phyloP scores from a whole-genome alignment of 768 basidiomycete genomes.

The Suillus alpinus region DNA sequence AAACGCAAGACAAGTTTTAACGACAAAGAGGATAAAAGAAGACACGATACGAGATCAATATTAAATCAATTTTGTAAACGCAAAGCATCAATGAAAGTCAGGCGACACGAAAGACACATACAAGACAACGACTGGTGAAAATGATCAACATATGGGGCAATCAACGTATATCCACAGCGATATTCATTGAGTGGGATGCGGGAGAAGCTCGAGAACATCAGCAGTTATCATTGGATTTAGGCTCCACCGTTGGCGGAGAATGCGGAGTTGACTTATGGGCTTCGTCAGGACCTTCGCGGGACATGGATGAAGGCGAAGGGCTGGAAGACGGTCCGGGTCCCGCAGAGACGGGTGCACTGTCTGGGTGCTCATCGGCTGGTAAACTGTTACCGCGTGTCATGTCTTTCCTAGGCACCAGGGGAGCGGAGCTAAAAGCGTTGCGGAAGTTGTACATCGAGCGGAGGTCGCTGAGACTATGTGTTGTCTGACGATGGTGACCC shows the following conservation, averaged over 20 bases:
- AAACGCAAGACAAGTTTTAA: constrained; percentile 6
- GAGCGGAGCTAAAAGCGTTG: constrained; percentile 1
- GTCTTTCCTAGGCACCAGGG: neutral
- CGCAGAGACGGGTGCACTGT: neutral
- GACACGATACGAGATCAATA: constrained; percentile 16
- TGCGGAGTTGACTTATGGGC: neutral
- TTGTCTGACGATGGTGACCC: constrained; percentile 17
- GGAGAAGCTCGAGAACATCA: neutral
- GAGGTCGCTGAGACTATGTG: constrained; percentile 14
- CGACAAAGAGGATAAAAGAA: constrained; percentile 14
- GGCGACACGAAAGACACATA: neutral
- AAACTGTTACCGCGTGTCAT: neutral
- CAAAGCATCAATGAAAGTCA: constrained; percentile 1
- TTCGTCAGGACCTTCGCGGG: neutral
- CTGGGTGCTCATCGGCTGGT: neutral
- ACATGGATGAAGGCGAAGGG: constrained; percentile 1
- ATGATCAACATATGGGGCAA: constrained; percentile 3
- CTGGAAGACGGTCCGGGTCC: constrained; percentile 3
- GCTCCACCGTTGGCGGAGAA: neutral
- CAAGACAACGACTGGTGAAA: neutral
- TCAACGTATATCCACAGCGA: constrained; percentile 1
- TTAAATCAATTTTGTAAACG: constrained; percentile 6
- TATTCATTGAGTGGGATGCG: neutral
- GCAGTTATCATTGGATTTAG: neutral
- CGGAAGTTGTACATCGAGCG: constrained; percentile 32